Base-by-base conservation (phyloP, 345 rosid genomes). In the Nasturtium officinale region DNA sequence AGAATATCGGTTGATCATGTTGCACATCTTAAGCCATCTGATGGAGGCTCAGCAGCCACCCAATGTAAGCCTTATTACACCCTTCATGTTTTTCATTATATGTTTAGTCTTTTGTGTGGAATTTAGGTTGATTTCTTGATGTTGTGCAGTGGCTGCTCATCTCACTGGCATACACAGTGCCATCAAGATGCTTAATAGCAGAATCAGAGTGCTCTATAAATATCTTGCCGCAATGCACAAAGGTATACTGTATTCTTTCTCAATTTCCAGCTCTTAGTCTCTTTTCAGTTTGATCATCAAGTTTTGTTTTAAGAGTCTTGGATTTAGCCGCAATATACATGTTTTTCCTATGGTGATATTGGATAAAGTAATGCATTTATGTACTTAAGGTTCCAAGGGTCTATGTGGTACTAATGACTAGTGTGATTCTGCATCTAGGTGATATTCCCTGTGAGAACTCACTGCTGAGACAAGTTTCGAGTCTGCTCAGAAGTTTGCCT, bases 11-110 rank as follows among this genome's bases (percentile, higher is more conserved):
- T 94, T 13, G 98, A 94, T 84, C 98, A 94, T 81, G 97, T 95
- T 69, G 99, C 99, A 42, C 99, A 95, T 74, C 96, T 95, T 60
- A 95, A 95, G 75, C 97, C 99, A 53, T 91, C 99, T 59, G 98
- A 91, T 33, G 80, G 98, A 64, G 93, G 98, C 65, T 89, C 97
- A 16, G 97, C 98, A 4, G 98, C 97, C 42, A 94, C 98, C 12
- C 98, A 94, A 38, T 80, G 98, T 86, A 50, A 83, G 77, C 73
- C 45, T 61, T 61, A 18, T 37, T 6, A 12, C 37, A 55, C 71
- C 0, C 47, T 37, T 42, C 18, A 7, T 15, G 12, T 33, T 40
- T 21, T 37, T 40, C 29, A 37, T 40, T 10, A 48, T 55, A 56
- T 1, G 75, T 10, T 62, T 30, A 30, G 6, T 7, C 33, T 15